Evolutionary conservation across 306 rosid species (phyloP), one percentile per base, ranked within the genome.

Genomic region (Vigna mungo): DNA sequence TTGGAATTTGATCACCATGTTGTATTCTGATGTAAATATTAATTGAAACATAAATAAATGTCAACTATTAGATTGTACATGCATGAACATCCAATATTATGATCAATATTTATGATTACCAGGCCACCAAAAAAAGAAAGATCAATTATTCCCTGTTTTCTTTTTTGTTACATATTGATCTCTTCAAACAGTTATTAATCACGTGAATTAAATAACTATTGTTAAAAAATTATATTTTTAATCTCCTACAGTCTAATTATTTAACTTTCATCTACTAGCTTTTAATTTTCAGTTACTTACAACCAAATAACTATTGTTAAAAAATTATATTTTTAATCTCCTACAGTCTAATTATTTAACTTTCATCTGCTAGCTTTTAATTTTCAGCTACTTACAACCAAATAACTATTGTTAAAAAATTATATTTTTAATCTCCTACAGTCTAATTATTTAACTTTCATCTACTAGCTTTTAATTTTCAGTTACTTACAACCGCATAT

Each of bases 241-340:
- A 61, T 37, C 21, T 64, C 21, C 14, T 21, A 76, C 23, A 30
- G 53, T 34, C 34, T 18, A 36, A 15, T 17, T n/a, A 58, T 32
- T 59, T 58, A n/a, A 14, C 21, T 72, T 53, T 54, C 6, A 51
- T 18, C 17, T 27, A 25, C 1, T 58, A 34, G 37, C 6, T 58
- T 56, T 23, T 12, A 55, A 55, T 9, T 25, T 20, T 20, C 21
- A 25, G 27, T 25, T 25, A 20, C 21, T 20, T n/a, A n/a, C n/a
- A n/a, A n/a, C n/a, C n/a, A 53, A 71, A 71, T 17, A 71, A 71
- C 6, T 51, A 10, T 20, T 12, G 18, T 9, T 1, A 8, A 68
- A 71, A 36, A 69, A 12, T 10, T 44, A 0, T 68, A 77, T 55
- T 30, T 43, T 68, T 5, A 69, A 61, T 39, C 21, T 64, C 21